Conservation (phyloP, 768 basidiomycete genomes). For the Lanmaoa rubissima region DNA sequence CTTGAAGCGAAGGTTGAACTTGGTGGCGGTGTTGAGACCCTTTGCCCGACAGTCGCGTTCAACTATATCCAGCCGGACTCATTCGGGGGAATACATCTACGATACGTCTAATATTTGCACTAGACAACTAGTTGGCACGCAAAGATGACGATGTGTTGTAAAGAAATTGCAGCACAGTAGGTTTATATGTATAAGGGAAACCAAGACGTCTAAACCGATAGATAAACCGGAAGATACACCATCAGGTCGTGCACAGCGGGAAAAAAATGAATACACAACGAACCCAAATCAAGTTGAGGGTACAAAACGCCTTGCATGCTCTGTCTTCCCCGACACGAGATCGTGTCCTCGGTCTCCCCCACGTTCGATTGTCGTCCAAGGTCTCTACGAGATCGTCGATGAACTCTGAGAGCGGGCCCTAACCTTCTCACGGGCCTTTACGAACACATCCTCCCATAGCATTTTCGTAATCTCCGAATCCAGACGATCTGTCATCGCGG, state of each 20-base stretch:
- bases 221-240: background rate
- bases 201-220: background rate
- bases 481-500: constrained; percentile 7
- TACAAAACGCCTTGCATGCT: background rate
- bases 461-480: constrained; percentile 13
- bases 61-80: background rate
- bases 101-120: background rate
- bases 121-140: background rate
- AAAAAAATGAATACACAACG: background rate
- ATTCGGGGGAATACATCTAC: background rate
- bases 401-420: background rate
- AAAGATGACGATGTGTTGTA: background rate
- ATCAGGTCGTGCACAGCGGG: background rate
- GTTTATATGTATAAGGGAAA: background rate
- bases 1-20: no score
- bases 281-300: background rate
- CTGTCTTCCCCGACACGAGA: background rate
- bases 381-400: background rate
- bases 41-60: no score
- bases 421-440: constrained; percentile 10
- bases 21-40: background rate
- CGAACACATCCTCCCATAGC: constrained; percentile 22
- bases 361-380: background rate
- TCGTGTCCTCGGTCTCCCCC: background rate
- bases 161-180: background rate